phyloP scores from a whole-genome alignment of 208 protist species.

The Tritrichomonas musculus region DNA sequence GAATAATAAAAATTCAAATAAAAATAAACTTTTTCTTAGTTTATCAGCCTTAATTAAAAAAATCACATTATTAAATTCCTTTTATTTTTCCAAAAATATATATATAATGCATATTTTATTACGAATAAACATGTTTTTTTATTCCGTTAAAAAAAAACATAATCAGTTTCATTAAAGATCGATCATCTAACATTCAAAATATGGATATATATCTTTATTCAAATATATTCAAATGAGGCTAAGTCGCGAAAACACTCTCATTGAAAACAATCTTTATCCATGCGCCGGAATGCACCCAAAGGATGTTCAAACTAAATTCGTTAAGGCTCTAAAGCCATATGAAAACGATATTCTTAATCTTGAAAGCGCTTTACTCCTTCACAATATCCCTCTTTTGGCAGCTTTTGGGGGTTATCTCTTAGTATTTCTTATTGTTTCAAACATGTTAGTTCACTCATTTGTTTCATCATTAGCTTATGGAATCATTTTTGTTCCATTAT shows the following conservation, averaged over 20 bases:
- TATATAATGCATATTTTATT: too few relatives aligned
- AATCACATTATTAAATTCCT: too few relatives aligned
- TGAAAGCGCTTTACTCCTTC: background rate
- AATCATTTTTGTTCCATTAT: background rate
- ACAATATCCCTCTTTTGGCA: background rate
- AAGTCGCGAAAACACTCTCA: background rate
- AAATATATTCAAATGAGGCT: background rate
- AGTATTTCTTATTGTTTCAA: background rate
- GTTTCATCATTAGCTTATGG: background rate
- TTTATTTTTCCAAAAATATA: too few relatives aligned
- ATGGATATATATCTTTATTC: too few relatives aligned
- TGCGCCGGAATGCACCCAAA: background rate
- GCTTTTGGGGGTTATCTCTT: background rate
- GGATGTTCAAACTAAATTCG: background rate
- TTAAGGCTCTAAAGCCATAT: background rate
- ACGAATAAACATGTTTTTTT: too few relatives aligned
- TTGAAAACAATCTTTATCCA: slow-evolving; percentile 14
- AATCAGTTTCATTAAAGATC: too few relatives aligned
- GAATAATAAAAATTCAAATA: too few relatives aligned
- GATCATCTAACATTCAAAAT: too few relatives aligned
- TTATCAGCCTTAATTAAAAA: too few relatives aligned
- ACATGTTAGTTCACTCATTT: background rate
- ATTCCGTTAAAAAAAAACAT: too few relatives aligned
- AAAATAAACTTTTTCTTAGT: too few relatives aligned
- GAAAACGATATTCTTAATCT: background rate